Evolutionary conservation across 805 yeast genomes (phyloP).

Genomic region (Myxozyma mucilagina): DNA sequence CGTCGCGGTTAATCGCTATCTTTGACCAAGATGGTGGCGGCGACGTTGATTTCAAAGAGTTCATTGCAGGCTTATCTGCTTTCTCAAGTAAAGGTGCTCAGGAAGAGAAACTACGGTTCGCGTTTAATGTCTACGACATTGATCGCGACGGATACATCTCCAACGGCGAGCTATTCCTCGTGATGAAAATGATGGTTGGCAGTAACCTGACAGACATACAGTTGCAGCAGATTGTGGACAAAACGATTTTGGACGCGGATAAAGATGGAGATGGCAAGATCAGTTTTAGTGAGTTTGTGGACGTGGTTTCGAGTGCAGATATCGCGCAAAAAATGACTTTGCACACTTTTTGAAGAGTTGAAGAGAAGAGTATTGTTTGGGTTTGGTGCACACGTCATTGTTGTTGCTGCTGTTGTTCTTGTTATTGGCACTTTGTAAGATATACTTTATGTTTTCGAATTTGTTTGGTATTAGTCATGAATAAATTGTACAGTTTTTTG

Average conservation of each 20-base stretch:
- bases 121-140: constrained; percentile 91
- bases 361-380: not conserved
- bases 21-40: constrained; percentile 93
- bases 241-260: constrained; percentile 93
- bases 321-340: constrained; percentile 37
- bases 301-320: constrained; percentile 43
- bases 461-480: no score
- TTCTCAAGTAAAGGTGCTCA: constrained; percentile 81
- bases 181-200: constrained; percentile 96
- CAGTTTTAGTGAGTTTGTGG: constrained; percentile 81
- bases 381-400: not conserved
- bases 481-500: no score
- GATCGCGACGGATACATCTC: constrained; percentile 94
- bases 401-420: not conserved
- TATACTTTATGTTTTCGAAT: no score
- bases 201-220: constrained; percentile 81
- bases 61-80: constrained; percentile 80
- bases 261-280: constrained; percentile 81
- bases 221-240: constrained; percentile 90
- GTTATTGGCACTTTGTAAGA: no score
- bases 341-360: constrained; percentile 28
- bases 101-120: constrained; percentile 81
- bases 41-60: constrained; percentile 92
- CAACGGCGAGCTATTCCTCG: constrained; percentile 90
- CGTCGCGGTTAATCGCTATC: constrained; percentile 85